phyloP scores from a whole-genome alignment of 305 asterid species.

The Fraxinus ornus region DNA sequence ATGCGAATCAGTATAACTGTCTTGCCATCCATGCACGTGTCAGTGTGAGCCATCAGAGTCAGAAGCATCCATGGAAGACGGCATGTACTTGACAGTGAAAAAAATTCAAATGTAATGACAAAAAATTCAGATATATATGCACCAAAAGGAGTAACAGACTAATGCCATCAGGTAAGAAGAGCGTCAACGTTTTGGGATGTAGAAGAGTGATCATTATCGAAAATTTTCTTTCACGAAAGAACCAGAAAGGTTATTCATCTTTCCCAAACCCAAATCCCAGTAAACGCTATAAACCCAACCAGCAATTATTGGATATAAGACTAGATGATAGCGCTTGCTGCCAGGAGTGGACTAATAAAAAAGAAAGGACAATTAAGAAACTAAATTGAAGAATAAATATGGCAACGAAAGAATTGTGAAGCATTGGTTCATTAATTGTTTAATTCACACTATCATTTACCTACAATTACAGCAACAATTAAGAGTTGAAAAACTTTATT shows the following conservation, averaged over 20 bases:
- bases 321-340: slow-evolving; percentile 8
- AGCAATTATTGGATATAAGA: slow-evolving; percentile 4
- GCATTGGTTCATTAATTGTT: not conserved
- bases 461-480: not conserved
- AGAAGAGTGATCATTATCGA: not conserved
- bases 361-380: not conserved
- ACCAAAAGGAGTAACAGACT: slow-evolving; percentile 1
- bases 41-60: not conserved
- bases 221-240: not conserved
- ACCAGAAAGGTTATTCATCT: slow-evolving; percentile 4
- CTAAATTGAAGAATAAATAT: not conserved
- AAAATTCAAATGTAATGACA: not conserved
- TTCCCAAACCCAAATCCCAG: slow-evolving; percentile 10
- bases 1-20: not conserved
- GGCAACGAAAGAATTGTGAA: not conserved
- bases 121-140: not conserved
- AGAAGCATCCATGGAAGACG: not conserved
- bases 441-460: not conserved
- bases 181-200: not conserved
- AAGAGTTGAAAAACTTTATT: not conserved
- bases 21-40: not conserved
- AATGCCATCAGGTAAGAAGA: not conserved
- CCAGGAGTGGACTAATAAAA: not conserved
- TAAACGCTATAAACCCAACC: not conserved
- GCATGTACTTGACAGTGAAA: slow-evolving; percentile 5